phyloP scores from a whole-genome alignment of 495 filamentous ascomycete genomes.

The Penicillium turbatum region DNA sequence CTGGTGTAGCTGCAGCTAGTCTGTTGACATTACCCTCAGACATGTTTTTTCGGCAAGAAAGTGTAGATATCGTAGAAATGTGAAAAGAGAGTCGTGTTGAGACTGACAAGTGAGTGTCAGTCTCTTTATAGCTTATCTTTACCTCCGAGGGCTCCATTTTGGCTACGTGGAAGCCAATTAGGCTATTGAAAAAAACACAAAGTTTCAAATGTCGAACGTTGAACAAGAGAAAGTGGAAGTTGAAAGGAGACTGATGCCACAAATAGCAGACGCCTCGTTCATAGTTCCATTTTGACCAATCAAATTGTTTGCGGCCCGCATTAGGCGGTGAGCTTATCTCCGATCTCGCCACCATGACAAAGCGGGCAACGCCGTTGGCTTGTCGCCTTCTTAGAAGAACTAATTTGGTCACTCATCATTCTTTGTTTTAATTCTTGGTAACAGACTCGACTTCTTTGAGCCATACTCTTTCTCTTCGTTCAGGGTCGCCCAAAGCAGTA shows the following conservation, averaged over 20 bases:
- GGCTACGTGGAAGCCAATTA: too few relatives aligned
- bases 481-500: conserved; percentile 13
- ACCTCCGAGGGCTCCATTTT: too few relatives aligned
- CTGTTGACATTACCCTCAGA: too few relatives aligned
- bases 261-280: background rate
- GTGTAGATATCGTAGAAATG: too few relatives aligned
- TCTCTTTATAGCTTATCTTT: too few relatives aligned
- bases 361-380: conserved; percentile 23
- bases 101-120: too few relatives aligned
- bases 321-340: conserved; percentile 38
- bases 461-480: background rate
- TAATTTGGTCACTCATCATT: background rate
- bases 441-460: background rate
- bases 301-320: background rate
- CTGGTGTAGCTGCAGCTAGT: too few relatives aligned
- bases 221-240: background rate
- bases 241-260: background rate
- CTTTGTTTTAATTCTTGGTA: background rate
- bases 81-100: too few relatives aligned
- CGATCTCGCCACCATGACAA: conserved; percentile 44
- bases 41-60: too few relatives aligned
- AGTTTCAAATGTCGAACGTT: background rate
- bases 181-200: background rate
- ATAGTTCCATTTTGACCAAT: conserved; percentile 11
- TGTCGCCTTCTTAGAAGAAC: background rate